Base-by-base conservation (phyloP, 2,329 filamentous ascomycete genomes). In the Penicillium italicum region DNA sequence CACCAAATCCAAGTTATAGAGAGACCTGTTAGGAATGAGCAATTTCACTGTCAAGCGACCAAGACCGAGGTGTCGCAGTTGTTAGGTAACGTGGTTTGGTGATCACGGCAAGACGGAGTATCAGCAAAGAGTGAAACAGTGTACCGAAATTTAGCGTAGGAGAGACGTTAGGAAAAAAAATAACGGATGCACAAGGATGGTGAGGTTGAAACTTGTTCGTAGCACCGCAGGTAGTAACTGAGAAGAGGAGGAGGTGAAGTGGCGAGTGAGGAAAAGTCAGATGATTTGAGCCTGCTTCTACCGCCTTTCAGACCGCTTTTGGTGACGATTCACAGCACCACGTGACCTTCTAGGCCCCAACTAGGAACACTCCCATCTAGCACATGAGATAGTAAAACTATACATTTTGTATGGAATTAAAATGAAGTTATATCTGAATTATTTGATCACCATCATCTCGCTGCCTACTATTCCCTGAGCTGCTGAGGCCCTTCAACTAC, bases 191-290 rank as follows among this genome's bases (percentile, higher is more conserved):
- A 24, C 16, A 5, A 3, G 24, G 5, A 53, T 40, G 16, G 14
- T n/a, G 31, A 20, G 30, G 20, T 30, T 48, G 11, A 7, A 18
- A 53, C 11, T 28, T 36, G 20, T 28, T 16, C 11, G 34, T 30
- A 11, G 43, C 33, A 43, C 20, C 12, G 22, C 18, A 4, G 38
- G 22, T 20, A 28, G 24, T 18, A 26, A 45, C 44, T 43, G 14
- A 26, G 45, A 33, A 50, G 52, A 57, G 34, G 53, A 51, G 47
- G 46, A 33, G 43, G 41, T 49, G 57, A 61, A 52, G 50, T 36
- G 57, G 49, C 41, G 46, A 47, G 46, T 56, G 44, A 50, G 50
- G 53, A 62, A 63, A 63, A 62, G 58, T 59, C 62, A 61, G 55
- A 60, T 57, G 51, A 52, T 51, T 26, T 33, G 22, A 11, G 2